These are phyloP conservation scores for Saprolegnia diclina DNA, from an alignment of 352 stramenopile genomes.

Conservation along the genomic window DNA sequence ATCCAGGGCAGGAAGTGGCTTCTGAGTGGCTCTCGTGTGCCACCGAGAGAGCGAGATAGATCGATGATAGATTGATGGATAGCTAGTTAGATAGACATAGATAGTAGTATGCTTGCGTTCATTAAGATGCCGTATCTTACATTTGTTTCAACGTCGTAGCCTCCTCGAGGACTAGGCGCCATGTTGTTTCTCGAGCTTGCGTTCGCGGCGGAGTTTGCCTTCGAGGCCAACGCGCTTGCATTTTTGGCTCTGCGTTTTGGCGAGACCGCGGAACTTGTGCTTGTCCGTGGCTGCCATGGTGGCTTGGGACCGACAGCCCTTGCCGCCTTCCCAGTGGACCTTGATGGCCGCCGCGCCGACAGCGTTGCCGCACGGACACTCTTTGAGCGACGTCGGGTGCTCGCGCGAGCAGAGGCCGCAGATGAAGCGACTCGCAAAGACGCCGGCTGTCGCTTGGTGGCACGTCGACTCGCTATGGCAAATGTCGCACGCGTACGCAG, in stretches of 20 bases:
- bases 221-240: constrained; percentile 60
- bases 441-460: constrained; percentile 57
- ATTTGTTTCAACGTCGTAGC: no score
- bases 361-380: constrained; percentile 70
- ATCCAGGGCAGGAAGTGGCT: no score
- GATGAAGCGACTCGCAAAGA: constrained; percentile 78
- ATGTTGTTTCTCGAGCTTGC: neutral
- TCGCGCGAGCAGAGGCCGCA: constrained; percentile 79
- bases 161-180: no score
- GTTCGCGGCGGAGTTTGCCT: constrained; percentile 37
- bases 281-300: constrained; percentile 62
- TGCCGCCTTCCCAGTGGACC: constrained; percentile 72
- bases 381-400: constrained; percentile 65
- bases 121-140: no score
- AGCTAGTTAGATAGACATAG: no score
- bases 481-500: constrained; percentile 73
- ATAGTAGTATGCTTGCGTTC: no score
- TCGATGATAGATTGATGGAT: no score
- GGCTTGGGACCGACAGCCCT: constrained; percentile 54
- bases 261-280: constrained; percentile 63
- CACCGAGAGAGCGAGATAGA: no score
- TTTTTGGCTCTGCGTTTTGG: constrained; percentile 82
- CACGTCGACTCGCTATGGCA: constrained; percentile 73
- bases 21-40: no score
- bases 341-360: constrained; percentile 43